Evolutionary conservation across 2,329 filamentous ascomycete species (phyloP).

Genomic region (Dichotomopilus funicola): DNA sequence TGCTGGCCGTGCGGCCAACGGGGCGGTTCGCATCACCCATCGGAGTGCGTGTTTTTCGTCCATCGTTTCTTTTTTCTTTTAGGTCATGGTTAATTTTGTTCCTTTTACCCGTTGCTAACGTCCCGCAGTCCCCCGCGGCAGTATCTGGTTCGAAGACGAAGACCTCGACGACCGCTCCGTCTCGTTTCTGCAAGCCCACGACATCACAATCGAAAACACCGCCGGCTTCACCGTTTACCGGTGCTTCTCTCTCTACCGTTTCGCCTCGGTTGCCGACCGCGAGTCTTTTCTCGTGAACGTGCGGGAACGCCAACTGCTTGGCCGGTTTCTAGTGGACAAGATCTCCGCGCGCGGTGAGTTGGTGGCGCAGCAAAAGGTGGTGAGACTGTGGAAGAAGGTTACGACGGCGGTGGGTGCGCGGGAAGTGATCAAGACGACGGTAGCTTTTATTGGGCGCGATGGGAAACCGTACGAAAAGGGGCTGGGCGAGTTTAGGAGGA

Average conservation of each 20-base stretch:
- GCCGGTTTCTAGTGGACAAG: not conserved
- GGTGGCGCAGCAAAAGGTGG: constrained; percentile 4
- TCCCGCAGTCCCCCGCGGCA: not conserved
- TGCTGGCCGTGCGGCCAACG: not conserved
- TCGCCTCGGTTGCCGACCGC: not conserved
- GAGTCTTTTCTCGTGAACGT: not conserved
- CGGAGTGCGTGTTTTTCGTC: not conserved
- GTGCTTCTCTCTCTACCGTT: not conserved
- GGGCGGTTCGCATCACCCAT: not conserved
- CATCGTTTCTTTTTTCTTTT: not conserved
- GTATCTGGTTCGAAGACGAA: constrained; percentile 3
- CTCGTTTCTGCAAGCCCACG: not conserved
- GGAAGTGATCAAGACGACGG: not conserved
- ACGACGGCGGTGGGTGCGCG: not conserved
- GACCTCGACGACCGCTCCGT: not conserved
- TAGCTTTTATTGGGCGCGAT: not conserved
- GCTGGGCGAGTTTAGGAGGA: not conserved
- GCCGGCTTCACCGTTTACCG: constrained; percentile 2
- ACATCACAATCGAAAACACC: not conserved
- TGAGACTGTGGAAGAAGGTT: not conserved
- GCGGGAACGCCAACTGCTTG: not conserved
- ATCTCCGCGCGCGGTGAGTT: not conserved
- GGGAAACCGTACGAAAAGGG: not conserved
- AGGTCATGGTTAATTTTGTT: no score
- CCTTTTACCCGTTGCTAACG: not conserved